These are phyloP conservation scores for Teratosphaeria viscida DNA, from an alignment of 2,329 filamentous ascomycete species.

Conservation along the genomic window DNA sequence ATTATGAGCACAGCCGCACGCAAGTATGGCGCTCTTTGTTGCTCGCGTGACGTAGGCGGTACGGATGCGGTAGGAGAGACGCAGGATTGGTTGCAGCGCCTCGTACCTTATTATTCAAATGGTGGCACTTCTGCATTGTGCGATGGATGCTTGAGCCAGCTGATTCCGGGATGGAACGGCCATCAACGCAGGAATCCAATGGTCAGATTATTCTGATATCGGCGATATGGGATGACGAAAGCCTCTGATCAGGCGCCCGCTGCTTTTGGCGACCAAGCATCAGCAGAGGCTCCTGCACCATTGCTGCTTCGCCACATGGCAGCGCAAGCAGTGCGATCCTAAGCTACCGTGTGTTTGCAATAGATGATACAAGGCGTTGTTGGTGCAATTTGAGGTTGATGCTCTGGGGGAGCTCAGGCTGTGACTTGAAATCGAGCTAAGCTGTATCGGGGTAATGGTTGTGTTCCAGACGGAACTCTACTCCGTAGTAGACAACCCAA, in stretches of 20 bases:
- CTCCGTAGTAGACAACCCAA: no score
- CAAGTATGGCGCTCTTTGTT: background rate
- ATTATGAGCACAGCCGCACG: background rate
- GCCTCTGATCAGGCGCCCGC: no score
- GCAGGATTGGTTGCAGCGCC: background rate
- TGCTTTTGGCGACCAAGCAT: no score
- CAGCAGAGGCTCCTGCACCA: no score
- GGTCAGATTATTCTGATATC: no score
- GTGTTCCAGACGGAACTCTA: background rate
- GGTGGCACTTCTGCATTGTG: background rate
- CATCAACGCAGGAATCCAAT: no score
- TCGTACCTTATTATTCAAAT: no score
- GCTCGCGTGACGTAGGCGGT: background rate
- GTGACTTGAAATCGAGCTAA: background rate
- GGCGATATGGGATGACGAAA: background rate
- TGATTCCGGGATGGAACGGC: no score
- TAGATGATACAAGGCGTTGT: background rate
- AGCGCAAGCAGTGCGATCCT: no score
- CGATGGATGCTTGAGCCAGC: no score
- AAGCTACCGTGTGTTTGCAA: background rate
- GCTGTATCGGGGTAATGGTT: background rate
- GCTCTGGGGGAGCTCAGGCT: background rate
- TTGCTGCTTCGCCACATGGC: no score
- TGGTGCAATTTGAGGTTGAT: background rate
- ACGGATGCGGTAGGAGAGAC: background rate